Base-by-base conservation (phyloP, 257 asterid species). In the Salvia rosmarinus region DNA sequence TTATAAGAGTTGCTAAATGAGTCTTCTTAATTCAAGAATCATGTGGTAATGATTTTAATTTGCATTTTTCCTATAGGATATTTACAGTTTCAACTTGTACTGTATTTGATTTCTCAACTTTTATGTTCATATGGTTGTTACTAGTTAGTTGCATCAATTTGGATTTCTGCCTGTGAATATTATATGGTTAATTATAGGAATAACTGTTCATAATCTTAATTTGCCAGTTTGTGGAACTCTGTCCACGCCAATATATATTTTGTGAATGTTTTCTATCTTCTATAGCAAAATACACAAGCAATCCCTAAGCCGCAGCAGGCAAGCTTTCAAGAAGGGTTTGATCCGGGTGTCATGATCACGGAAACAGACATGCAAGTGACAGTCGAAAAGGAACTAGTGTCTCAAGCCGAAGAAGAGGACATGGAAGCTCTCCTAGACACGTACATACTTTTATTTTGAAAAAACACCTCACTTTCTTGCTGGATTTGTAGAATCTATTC, bases 371-470 rank as follows among this genome's bases (percentile, higher is more conserved):
- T 83, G 86, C 82, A 83, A 78, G 96, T 95, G 73, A 95, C 96
- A 5, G 99, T 95, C 70, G 99, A 92, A 85, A 95, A 80, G 76
- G 99, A 95, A 67, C 97, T 95, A 59, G 98, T 95, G 64, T 85
- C 98, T 64, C 99, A 91, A 78, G 97, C 92, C 13, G 99, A 91
- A 80, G 99, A 95, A 82, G 99, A 91, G 79, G 99, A 95, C 80
- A 95, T 91, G 99, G 99, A 95, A 87, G 92, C 96, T 61, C 98
- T 95, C 81, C 81, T 95, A 87, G 98, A 87, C 89, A 89, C 94
- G 99, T 95, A 85, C 12, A 98, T 87, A 75, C 70, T 74, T 68
- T 55, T 57, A 75, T 39, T 82, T 66, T 79, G 50, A 56, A 72
- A 75, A 75, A 47, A 25, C n/a, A 46, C 61, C 28, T 14, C 59